Evolutionary conservation across 805 yeast genomes (phyloP).

Genomic region (Zygosaccharomyces pseudorouxii): DNA sequence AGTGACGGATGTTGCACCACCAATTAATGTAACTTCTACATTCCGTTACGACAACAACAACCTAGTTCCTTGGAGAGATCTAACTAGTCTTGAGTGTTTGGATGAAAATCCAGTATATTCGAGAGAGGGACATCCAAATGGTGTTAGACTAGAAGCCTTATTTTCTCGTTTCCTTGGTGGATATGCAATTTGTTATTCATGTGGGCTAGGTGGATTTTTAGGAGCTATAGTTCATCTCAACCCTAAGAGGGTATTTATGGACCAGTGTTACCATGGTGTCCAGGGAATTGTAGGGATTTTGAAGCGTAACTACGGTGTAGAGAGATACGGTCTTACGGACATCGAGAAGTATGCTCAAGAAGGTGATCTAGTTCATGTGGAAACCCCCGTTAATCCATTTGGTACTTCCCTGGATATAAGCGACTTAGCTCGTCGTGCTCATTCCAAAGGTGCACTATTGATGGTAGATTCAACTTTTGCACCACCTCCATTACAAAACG

Average conservation of each 20-base stretch:
- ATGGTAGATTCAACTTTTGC: conserved; percentile 87
- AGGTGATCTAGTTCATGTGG: conserved; percentile 79
- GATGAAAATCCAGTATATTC: conserved; percentile 55
- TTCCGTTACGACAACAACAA: conserved; percentile 58
- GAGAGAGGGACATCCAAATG: conserved; percentile 69
- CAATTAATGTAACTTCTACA: conserved; percentile 79
- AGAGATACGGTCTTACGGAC: conserved; percentile 47
- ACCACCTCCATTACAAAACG: conserved; percentile 83
- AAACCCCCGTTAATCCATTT: conserved; percentile 84
- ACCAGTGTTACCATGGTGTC: conserved; percentile 82
- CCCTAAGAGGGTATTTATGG: conserved; percentile 72
- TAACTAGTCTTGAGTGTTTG: conserved; percentile 32
- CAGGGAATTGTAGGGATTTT: conserved; percentile 64
- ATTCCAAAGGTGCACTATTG: conserved; percentile 66
- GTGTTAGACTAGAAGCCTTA: conserved; percentile 60
- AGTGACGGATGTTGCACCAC: conserved; percentile 66
- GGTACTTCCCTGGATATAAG: conserved; percentile 62
- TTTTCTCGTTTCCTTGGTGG: conserved; percentile 57
- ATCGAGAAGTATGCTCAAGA: conserved; percentile 42
- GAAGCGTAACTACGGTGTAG: conserved; percentile 54
- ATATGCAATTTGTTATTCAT: conserved; percentile 63
- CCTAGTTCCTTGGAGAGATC: conserved; percentile 44
- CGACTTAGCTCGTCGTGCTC: conserved; percentile 65
- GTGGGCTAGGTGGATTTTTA: conserved; percentile 77
- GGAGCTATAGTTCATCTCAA: conserved; percentile 66